Conservation (phyloP, 139 green algal genomes). For the Dunaliella primolecta region DNA sequence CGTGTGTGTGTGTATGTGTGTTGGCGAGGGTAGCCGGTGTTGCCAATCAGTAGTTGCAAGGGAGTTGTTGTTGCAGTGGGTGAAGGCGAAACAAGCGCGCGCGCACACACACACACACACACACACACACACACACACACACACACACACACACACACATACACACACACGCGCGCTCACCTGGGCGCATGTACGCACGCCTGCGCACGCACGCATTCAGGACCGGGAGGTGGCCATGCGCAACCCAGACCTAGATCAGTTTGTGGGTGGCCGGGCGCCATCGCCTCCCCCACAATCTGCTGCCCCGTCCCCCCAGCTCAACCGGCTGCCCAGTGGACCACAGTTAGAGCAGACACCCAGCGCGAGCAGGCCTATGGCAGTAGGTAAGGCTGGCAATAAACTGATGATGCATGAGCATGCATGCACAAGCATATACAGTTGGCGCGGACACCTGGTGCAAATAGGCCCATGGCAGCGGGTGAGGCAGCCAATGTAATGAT, state of each 20-base stretch:
- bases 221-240: slow-evolving; percentile 1
- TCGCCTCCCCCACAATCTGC: not conserved
- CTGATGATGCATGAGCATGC: no score
- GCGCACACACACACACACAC: no score
- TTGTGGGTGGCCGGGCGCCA: not conserved
- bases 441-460: no score
- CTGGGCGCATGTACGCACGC: not conserved
- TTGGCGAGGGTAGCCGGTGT: no score
- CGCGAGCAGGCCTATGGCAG: not conserved
- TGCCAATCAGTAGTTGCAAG: no score
- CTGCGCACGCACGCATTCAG: not conserved
- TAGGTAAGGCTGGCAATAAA: no score
- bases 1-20: not conserved
- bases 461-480: no score
- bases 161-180: slow-evolving; percentile 1
- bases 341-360: not conserved
- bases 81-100: no score
- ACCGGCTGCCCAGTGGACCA: not conserved
- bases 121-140: no score
- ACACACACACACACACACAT: not conserved
- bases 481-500: no score
- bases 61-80: no score
- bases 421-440: no score
- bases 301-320: not conserved
- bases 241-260: slow-evolving; percentile 5